These are phyloP conservation scores for Pelargonium citronellum DNA, from an alignment of 441 rosid species.

Conservation along the genomic window DNA sequence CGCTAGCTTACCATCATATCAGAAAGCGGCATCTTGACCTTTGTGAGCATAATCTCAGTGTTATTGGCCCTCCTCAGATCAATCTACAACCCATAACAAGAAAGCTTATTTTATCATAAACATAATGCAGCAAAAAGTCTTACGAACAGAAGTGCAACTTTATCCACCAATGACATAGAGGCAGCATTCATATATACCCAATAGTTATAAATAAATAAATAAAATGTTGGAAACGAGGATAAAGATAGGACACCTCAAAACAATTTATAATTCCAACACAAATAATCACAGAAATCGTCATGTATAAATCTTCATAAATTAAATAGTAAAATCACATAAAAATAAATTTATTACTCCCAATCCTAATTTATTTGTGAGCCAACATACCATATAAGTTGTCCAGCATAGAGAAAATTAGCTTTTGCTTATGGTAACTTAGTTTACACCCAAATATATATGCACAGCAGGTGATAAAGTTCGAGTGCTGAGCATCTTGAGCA, in stretches of 20 bases:
- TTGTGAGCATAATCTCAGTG: conserved; percentile 99
- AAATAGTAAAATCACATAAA: neutral
- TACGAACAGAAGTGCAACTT: neutral
- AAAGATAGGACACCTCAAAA: neutral
- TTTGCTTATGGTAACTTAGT: neutral
- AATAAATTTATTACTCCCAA: neutral
- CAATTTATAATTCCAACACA: neutral
- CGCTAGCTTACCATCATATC: conserved; percentile 90
- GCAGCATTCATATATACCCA: neutral
- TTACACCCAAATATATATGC: neutral
- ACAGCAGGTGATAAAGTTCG: neutral
- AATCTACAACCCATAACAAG: conserved; percentile 42
- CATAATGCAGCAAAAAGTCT: neutral
- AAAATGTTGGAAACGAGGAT: neutral
- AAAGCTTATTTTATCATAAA: conserved; percentile 1
- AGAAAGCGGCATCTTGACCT: conserved; percentile 96
- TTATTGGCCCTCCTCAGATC: conserved; percentile 96
- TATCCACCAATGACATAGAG: neutral
- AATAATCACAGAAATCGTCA: neutral
- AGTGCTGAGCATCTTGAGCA: neutral
- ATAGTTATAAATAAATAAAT: neutral
- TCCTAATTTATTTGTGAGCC: neutral
- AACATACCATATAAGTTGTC: neutral
- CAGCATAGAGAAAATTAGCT: neutral
- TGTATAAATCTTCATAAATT: neutral